phyloP scores from a whole-genome alignment of 2,329 filamentous ascomycete species.

The Sporothrix pallida region DNA sequence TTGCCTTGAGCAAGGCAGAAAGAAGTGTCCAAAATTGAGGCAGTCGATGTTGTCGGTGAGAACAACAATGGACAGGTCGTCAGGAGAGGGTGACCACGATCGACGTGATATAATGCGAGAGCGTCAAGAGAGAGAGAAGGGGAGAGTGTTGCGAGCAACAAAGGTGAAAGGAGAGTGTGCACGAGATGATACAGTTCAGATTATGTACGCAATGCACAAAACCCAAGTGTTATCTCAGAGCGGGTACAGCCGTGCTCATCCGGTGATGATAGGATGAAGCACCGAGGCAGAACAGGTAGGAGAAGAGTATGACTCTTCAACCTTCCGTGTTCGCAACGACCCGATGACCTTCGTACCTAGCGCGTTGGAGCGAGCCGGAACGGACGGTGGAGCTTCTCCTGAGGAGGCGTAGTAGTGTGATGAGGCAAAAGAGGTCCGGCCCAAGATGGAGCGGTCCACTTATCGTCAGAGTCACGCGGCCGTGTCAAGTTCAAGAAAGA shows the following conservation, averaged over 20 bases:
- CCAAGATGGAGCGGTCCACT: constrained; percentile 28
- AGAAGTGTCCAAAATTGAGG: constrained; percentile 20
- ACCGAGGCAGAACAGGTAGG: constrained; percentile 49
- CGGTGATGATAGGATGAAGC: constrained; percentile 45
- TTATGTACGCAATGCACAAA: constrained; percentile 45
- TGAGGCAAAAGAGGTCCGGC: constrained; percentile 29
- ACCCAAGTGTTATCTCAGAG: constrained; percentile 32
- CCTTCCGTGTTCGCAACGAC: constrained; percentile 45
- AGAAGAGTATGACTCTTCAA: constrained; percentile 57
- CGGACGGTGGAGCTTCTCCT: constrained; percentile 28
- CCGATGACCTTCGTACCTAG: constrained; percentile 32
- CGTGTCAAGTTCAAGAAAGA: constrained; percentile 20
- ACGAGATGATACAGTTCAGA: constrained; percentile 28
- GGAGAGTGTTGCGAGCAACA: neutral
- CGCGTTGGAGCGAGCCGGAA: constrained; percentile 27
- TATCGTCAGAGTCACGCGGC: constrained; percentile 31
- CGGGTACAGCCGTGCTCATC: constrained; percentile 48
- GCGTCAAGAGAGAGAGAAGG: neutral
- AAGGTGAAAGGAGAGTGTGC: constrained; percentile 6
- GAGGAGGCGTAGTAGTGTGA: constrained; percentile 28
- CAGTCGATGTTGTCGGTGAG: neutral
- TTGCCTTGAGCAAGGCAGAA: neutral
- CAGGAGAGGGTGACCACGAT: constrained; percentile 30
- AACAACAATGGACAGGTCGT: constrained; percentile 15
- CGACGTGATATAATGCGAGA: constrained; percentile 32